Conservation (phyloP, 768 basidiomycete genomes). For the Boletus subcaerulescens region DNA sequence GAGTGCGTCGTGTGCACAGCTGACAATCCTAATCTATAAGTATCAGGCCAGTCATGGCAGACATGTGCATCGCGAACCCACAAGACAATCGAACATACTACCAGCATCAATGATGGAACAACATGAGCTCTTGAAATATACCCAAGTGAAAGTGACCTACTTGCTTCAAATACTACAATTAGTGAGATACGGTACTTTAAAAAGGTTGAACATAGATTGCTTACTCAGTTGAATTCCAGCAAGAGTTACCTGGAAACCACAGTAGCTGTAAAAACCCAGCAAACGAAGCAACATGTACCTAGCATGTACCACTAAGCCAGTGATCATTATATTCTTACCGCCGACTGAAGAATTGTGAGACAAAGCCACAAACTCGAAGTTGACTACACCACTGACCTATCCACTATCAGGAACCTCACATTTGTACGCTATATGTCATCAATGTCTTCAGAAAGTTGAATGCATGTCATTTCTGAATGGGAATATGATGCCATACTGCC, state of each 20-base stretch:
- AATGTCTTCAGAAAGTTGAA: not conserved
- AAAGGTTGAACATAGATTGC: not conserved
- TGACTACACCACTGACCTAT: not conserved
- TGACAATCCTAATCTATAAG: not conserved
- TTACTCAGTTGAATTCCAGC: not conserved
- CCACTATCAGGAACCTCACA: not conserved
- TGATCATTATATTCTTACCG: not conserved
- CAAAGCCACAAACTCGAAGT: not conserved
- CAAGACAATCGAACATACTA: not conserved
- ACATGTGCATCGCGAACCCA: not conserved
- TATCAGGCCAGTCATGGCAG: not conserved
- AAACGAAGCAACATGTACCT: not conserved
- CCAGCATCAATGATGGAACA: not conserved
- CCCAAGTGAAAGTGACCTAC: not conserved
- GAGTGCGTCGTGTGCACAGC: not conserved
- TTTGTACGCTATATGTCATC: not conserved
- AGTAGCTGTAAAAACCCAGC: not conserved
- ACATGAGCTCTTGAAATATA: not conserved
- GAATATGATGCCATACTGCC: not conserved
- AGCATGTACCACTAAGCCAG: constrained; percentile 1
- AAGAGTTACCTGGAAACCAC: not conserved
- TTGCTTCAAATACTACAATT: not conserved
- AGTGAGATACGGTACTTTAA: not conserved
- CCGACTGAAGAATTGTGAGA: not conserved
- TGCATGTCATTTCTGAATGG: not conserved